phyloP scores from a whole-genome alignment of 179 eudicot species.

The Dionaea muscipula region DNA sequence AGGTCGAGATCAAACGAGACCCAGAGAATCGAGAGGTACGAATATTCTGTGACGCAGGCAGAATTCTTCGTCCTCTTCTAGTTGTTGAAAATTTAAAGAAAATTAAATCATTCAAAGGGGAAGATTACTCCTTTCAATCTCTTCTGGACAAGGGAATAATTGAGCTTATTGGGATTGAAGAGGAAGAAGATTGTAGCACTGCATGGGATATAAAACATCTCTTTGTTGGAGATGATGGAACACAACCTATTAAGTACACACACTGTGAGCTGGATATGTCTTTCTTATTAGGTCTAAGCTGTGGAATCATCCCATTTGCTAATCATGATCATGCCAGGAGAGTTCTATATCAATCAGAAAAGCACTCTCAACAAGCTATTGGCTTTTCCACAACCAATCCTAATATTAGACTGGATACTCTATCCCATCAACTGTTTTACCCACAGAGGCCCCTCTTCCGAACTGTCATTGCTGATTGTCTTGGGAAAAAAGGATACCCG shows the following conservation, averaged over 20 bases:
- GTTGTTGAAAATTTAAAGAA: conserved; percentile 62
- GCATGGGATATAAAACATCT: conserved; percentile 79
- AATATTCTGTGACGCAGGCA: conserved; percentile 76
- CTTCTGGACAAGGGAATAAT: conserved; percentile 66
- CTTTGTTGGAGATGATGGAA: conserved; percentile 31
- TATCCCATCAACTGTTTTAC: conserved; percentile 67
- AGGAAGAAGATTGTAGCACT: conserved; percentile 79
- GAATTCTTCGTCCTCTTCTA: conserved; percentile 75
- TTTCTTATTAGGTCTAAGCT: conserved; percentile 66
- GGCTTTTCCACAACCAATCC: conserved; percentile 78
- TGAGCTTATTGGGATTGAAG: conserved; percentile 79
- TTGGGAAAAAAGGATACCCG: conserved; percentile 46
- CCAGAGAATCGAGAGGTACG: conserved; percentile 59
- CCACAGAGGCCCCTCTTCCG: conserved; percentile 85
- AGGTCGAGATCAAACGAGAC: conserved; percentile 83
- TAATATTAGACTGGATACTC: conserved; percentile 63
- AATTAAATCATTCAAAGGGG: conserved; percentile 52
- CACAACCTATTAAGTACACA: conserved; percentile 38
- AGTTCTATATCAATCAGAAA: conserved; percentile 81
- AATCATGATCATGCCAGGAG: conserved; percentile 93
- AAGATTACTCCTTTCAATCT: conserved; percentile 40
- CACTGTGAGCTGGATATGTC: conserved; percentile 93
- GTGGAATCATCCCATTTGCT: conserved; percentile 77
- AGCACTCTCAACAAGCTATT: conserved; percentile 87
- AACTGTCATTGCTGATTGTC: conserved; percentile 72